A percentile compares a stretch with the other conserved stretches of the same genome.
These are phyloP conservation scores for Rubia balearica DNA, from an alignment of 305 asterid genomes.

Conservation along the genomic window DNA sequence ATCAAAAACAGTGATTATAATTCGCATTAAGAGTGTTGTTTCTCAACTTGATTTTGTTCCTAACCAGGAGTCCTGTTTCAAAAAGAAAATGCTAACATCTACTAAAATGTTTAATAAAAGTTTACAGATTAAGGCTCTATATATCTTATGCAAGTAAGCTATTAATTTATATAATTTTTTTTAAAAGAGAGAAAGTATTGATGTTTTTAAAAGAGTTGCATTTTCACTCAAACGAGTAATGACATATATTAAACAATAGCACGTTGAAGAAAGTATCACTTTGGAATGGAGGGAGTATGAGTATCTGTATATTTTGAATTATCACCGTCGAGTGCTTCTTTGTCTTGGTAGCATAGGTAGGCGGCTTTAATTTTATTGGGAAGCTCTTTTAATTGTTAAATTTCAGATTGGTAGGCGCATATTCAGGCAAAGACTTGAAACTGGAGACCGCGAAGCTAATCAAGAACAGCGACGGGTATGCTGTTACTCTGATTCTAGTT, in stretches of 20 bases:
- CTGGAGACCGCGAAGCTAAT: constrained; percentile 81
- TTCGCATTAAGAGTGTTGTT: background rate
- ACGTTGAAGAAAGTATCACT: background rate
- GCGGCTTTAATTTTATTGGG: background rate
- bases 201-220: background rate
- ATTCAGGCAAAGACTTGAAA: constrained; percentile 93
- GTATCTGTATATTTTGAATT: background rate
- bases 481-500: constrained; percentile 28
- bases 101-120: too few relatives aligned
- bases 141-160: too few relatives aligned
- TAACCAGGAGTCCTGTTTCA: background rate
- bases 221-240: background rate
- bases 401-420: constrained; percentile 93
- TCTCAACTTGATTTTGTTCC: background rate
- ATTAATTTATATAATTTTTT: too few relatives aligned
- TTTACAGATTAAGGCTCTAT: too few relatives aligned
- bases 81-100: background rate
- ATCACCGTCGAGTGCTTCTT: background rate
- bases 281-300: too few relatives aligned
- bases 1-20: background rate
- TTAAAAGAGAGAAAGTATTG: background rate
- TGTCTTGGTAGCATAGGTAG: background rate
- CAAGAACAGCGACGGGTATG: constrained; percentile 88
- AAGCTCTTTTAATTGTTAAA: constrained; percentile 26
- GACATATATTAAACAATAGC: too few relatives aligned